phyloP scores from a whole-genome alignment of 2,329 filamentous ascomycete species.

The Xylariaceae sp. region DNA sequence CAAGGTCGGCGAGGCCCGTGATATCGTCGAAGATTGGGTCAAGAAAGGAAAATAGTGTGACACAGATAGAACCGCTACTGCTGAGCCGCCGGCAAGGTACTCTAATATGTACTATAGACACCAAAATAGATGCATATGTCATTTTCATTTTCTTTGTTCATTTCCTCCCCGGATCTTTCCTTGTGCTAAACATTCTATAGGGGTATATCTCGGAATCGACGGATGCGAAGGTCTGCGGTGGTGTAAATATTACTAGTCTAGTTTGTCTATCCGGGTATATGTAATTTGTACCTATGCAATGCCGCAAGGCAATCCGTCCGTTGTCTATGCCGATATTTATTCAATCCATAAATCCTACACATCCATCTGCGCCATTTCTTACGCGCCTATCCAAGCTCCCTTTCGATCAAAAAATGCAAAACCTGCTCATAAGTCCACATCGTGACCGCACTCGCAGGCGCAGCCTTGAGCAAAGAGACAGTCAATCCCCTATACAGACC shows the following conservation, averaged over 20 bases:
- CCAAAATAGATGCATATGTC: conserved; percentile 25
- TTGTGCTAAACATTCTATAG: background rate
- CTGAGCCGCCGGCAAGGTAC: background rate
- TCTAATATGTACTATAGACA: conserved; percentile 27
- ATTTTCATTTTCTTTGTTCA: conserved; percentile 7
- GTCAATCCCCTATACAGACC: conserved; percentile 86
- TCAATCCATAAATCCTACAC: conserved; percentile 3
- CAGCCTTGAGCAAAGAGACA: conserved; percentile 88
- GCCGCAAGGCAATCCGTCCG: conserved; percentile 2
- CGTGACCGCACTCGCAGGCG: conserved; percentile 86
- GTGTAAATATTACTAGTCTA: too few species aligned
- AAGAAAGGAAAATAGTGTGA: conserved; percentile 72
- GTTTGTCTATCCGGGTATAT: background rate
- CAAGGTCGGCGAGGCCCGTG: conserved; percentile 72
- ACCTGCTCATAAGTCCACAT: conserved; percentile 91
- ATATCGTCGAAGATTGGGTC: conserved; percentile 83
- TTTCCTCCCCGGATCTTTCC: background rate
- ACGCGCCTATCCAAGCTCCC: background rate
- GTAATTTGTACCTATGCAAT: background rate
- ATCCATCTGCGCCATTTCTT: conserved; percentile 5
- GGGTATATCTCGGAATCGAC: background rate
- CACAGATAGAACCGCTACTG: conserved; percentile 3
- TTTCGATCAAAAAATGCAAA: conserved; percentile 47
- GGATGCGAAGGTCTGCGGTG: background rate
- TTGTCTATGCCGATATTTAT: conserved; percentile 20